A percentile compares a stretch with the other conserved stretches of the same genome.
Evolutionary conservation across 2,329 filamentous ascomycete genomes (phyloP).

Genomic region (Fusarium graminum): DNA sequence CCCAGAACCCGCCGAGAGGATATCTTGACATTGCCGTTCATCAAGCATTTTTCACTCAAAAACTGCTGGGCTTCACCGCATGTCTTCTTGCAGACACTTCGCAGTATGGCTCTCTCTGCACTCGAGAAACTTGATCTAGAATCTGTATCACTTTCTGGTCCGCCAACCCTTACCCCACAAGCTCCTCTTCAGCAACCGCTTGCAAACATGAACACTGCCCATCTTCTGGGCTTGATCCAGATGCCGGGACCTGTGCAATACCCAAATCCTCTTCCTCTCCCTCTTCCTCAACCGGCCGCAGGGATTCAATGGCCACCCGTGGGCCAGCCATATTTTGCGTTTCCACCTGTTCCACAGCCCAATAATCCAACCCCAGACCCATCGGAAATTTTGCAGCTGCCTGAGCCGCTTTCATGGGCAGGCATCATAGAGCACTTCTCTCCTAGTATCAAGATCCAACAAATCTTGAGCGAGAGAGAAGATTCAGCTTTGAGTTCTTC

Average conservation of each 20-base stretch:
- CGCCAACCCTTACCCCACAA: constrained; percentile 50
- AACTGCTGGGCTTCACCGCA: constrained; percentile 77
- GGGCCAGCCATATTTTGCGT: constrained; percentile 6
- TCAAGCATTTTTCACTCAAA: constrained; percentile 71
- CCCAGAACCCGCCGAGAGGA: constrained; percentile 52
- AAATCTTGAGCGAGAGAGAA: constrained; percentile 33
- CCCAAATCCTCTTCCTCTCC: background rate
- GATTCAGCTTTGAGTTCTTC: constrained; percentile 3
- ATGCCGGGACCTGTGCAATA: background rate
- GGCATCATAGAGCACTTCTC: constrained; percentile 60
- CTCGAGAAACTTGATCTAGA: constrained; percentile 70
- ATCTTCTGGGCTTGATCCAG: constrained; percentile 40
- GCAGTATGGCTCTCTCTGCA: constrained; percentile 59
- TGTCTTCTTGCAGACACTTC: constrained; percentile 66
- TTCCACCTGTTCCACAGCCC: background rate
- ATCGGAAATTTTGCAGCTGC: constrained; percentile 43
- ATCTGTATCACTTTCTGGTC: constrained; percentile 73
- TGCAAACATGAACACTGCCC: constrained; percentile 19
- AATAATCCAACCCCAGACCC: constrained; percentile 16
- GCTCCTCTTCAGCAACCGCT: constrained; percentile 44
- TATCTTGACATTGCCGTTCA: constrained; percentile 66
- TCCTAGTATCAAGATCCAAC: constrained; percentile 52
- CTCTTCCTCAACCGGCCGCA: background rate
- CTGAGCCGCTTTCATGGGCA: constrained; percentile 56
- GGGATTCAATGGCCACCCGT: background rate